A percentile compares a stretch with the other conserved stretches of the same genome.
Evolutionary conservation across 73 alveolate species (phyloP).

Genomic region (Symbiodinium natans): DNA sequence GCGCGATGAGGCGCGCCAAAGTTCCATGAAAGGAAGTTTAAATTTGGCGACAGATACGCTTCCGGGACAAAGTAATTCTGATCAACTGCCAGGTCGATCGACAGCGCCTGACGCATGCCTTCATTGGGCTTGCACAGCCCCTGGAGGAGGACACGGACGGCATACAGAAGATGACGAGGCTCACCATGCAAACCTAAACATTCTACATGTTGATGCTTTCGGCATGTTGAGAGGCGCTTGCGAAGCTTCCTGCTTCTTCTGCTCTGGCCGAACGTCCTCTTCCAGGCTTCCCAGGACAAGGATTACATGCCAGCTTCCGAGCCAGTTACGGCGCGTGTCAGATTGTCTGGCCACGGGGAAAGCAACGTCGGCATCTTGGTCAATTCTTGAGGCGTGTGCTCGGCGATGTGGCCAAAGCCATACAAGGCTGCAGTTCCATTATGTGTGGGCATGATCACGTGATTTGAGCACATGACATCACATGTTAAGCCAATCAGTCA

Average conservation of each 20-base stretch:
- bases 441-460: not conserved
- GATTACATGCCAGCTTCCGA: slow-evolving; percentile 23
- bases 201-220: no score
- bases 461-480: no score
- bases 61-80: no score
- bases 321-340: not conserved
- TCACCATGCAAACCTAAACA: no score
- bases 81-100: not conserved
- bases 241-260: slow-evolving; percentile 62
- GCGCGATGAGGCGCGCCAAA: no score
- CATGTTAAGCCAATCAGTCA: no score
- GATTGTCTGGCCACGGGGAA: no score
- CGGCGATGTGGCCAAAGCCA: slow-evolving; percentile 69
- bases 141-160: not conserved
- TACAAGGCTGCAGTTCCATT: slow-evolving; percentile 19
- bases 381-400: slow-evolving; percentile 51
- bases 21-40: no score
- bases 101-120: not conserved
- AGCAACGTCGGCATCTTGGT: no score
- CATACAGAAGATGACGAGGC: not conserved
- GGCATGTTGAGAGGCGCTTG: slow-evolving; percentile 8
- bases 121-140: not conserved
- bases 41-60: no score
- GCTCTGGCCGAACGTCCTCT: slow-evolving; percentile 58
- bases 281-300: slow-evolving; percentile 10